Base-by-base conservation (phyloP, 148 eudicot genomes). In the Rhododendron kiyosumense region DNA sequence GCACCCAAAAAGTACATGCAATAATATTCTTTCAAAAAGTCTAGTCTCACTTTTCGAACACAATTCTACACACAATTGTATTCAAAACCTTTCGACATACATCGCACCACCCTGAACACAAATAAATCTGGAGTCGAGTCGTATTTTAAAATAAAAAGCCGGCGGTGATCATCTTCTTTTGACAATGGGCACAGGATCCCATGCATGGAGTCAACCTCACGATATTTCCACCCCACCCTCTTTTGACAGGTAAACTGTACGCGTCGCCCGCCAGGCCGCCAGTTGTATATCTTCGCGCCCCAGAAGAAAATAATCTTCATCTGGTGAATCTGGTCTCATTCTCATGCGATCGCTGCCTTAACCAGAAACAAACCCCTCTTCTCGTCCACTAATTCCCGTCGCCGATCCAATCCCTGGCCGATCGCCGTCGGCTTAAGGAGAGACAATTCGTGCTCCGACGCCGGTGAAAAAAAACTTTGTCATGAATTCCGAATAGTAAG, bases 401-500 rank as follows among this genome's bases (percentile, higher is more conserved):
- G 65, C 57, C 38, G 65, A 81, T 81, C 65, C 12, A 52, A 28
- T 81, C 52, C 14, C 83, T 10, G 83, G 83, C 52, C 24, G 83
- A 81, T 49, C 22, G 30, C 43, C 83, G 0, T 57, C 61, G 61
- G 61, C 48, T 12, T 7, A 26, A 48, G 82, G 82, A 26, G 38
- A 49, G 30, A 79, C 7, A 63, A 63, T 63, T n/a, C 28, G 69
- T 2, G 69, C 69, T 79, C 61, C 61, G 49, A 3, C 45, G 20
- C 65, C 83, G 63, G n/a, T 24, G 26, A 49, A 26, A n/a, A n/a
- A n/a, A 48, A 41, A 41, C 45, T 41, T 12, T 34, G 67, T 51
- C 43, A 81, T 81, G 83, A 81, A 32, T 52, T 10, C 65, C 65
- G 83, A 81, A 81, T 81, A 81, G 83, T 81, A 30, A 81, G 82